Evolutionary conservation across 2,329 filamentous ascomycete species (phyloP).

Genomic region (Drechslerella dactyloides): DNA sequence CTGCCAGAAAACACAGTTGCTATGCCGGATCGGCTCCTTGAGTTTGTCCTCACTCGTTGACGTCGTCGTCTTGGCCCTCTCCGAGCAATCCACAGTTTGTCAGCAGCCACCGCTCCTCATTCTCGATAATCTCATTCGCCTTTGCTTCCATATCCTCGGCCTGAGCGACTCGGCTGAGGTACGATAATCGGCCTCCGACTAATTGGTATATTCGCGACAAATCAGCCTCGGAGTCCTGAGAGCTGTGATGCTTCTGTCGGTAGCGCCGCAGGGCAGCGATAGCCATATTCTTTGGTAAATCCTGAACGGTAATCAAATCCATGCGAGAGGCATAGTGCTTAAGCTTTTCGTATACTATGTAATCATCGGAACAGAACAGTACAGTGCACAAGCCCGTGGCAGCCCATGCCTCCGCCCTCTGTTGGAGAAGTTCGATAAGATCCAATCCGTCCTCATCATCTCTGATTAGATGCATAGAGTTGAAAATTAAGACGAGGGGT

Average conservation of each 20-base stretch:
- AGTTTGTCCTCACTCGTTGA: conserved; percentile 68
- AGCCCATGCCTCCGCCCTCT: conserved; percentile 95
- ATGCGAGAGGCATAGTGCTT: conserved; percentile 92
- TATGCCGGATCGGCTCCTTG: not conserved
- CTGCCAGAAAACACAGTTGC: not conserved
- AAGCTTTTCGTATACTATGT: conserved; percentile 84
- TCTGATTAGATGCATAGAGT: conserved; percentile 87
- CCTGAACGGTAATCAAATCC: conserved; percentile 86
- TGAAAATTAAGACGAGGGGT: conserved; percentile 90
- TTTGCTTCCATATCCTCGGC: conserved; percentile 77
- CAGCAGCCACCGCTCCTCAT: conserved; percentile 78
- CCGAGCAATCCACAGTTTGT: conserved; percentile 81
- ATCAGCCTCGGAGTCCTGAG: conserved; percentile 64
- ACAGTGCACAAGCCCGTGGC: conserved; percentile 87
- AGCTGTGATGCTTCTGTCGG: conserved; percentile 75
- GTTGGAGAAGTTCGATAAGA: conserved; percentile 90
- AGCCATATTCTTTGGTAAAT: conserved; percentile 79
- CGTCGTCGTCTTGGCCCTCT: conserved; percentile 86
- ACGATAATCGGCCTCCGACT: conserved; percentile 86
- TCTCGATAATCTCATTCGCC: conserved; percentile 73
- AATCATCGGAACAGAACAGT: conserved; percentile 96
- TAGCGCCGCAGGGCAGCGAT: conserved; percentile 79
- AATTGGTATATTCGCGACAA: conserved; percentile 82
- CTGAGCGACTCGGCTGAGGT: conserved; percentile 88
- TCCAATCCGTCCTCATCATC: conserved; percentile 94